phyloP scores from a whole-genome alignment of 192 early-diverging fungal species.

The Diversispora eburnea region DNA sequence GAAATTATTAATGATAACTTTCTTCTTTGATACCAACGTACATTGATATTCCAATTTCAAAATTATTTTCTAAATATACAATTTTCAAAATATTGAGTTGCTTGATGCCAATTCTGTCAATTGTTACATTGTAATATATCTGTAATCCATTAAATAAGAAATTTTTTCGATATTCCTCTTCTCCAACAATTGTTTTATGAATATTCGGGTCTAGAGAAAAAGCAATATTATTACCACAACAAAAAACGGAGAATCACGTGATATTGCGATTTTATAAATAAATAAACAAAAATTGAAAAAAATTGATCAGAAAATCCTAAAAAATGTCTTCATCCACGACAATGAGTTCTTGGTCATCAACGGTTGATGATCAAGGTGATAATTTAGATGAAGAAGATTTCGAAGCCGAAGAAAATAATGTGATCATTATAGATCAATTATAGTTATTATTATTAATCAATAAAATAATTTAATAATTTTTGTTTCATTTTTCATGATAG shows the following conservation, averaged over 20 bases:
- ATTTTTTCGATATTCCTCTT: too few relatives aligned
- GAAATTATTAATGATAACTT: too few relatives aligned
- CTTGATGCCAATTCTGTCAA: too few relatives aligned
- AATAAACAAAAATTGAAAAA: background rate
- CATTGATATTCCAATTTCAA: too few relatives aligned
- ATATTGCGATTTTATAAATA: background rate
- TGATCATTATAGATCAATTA: background rate
- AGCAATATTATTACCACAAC: too few relatives aligned
- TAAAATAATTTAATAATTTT: background rate
- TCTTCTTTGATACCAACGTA: too few relatives aligned
- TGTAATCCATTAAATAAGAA: too few relatives aligned
- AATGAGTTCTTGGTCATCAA: background rate
- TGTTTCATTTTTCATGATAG: conserved; percentile 2
- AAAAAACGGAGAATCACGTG: background rate
- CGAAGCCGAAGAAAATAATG: background rate
- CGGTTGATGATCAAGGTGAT: background rate
- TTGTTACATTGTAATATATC: too few relatives aligned
- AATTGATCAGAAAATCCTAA: background rate
- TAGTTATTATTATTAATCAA: background rate
- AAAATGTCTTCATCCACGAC: background rate
- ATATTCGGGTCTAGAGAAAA: too few relatives aligned
- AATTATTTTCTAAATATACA: too few relatives aligned
- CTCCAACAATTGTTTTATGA: too few relatives aligned
- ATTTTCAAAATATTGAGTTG: too few relatives aligned
- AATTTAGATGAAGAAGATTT: conserved; percentile 3